These are phyloP conservation scores for Hysterium pulicare DNA, from an alignment of 2,329 filamentous ascomycete genomes.

Conservation along the genomic window DNA sequence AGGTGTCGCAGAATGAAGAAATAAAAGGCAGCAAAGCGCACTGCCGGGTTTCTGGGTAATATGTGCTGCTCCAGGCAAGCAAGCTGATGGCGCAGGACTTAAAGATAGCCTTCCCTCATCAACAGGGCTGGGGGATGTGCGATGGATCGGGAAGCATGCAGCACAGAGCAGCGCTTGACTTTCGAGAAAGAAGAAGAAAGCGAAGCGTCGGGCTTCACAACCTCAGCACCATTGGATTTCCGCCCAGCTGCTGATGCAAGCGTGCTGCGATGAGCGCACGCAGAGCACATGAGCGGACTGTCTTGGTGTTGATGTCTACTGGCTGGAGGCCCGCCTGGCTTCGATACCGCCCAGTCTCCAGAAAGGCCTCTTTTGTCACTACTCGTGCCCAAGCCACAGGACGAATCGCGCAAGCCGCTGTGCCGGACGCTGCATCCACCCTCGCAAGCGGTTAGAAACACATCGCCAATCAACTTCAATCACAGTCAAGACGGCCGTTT, in stretches of 20 bases:
- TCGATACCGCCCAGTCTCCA: neutral
- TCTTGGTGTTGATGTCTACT: neutral
- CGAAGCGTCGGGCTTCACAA: neutral
- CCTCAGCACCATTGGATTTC: neutral
- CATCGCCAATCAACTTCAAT: neutral
- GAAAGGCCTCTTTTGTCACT: neutral
- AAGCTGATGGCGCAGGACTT: constrained; percentile 3
- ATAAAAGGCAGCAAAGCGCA: neutral
- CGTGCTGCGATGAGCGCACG: neutral
- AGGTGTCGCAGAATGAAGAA: neutral
- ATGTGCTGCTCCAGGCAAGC: neutral
- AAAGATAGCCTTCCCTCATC: neutral
- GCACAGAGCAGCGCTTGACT: neutral
- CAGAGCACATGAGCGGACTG: neutral
- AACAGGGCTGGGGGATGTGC: neutral
- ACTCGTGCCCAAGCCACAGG: neutral
- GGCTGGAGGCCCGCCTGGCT: neutral
- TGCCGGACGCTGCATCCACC: neutral
- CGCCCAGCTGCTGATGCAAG: neutral
- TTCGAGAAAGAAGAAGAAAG: neutral
- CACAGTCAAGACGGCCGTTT: neutral
- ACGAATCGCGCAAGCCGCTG: constrained; percentile 1
- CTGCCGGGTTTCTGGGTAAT: neutral
- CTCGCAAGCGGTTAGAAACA: neutral
- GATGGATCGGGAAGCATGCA: neutral